A percentile compares a stretch with the other conserved stretches of the same genome.
phyloP scores from a whole-genome alignment of 768 basidiomycete genomes.

The Tremella mesenterica region DNA sequence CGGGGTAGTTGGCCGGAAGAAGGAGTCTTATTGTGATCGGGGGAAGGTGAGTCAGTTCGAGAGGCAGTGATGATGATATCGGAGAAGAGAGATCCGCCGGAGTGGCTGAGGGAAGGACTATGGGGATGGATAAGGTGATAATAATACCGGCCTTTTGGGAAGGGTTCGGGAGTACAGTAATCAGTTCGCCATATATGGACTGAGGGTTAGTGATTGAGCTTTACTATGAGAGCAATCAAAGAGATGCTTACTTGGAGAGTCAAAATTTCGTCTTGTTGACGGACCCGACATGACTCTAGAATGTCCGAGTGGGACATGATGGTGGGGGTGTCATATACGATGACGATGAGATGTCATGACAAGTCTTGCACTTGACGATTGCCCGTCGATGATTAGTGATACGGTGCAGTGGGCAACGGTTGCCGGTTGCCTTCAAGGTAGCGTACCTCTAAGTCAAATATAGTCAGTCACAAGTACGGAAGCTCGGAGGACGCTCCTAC shows the following conservation, averaged over 20 bases:
- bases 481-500: too few relatives aligned
- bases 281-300: neutral
- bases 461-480: too few relatives aligned
- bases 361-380: too few relatives aligned
- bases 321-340: neutral
- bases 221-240: neutral
- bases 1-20: constrained; percentile 26
- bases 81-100: constrained; percentile 2
- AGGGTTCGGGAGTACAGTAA: constrained; percentile 13
- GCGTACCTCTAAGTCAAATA: too few relatives aligned
- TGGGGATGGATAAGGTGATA: constrained; percentile 19
- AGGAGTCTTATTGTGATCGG: constrained; percentile 13
- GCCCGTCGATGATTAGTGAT: too few relatives aligned
- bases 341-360: too few relatives aligned
- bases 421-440: too few relatives aligned
- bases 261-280: neutral
- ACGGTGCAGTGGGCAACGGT: too few relatives aligned
- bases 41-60: constrained; percentile 26
- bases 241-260: neutral
- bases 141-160: constrained; percentile 12
- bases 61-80: constrained; percentile 7
- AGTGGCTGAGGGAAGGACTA: constrained; percentile 14
- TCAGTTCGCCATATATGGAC: constrained; percentile 24
- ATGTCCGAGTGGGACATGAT: neutral
- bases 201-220: neutral